Percentiles rank a stretch among this genome's conserved stretches.
Conservation (phyloP, 441 rosid species). For the Brassica hybrid region DNA sequence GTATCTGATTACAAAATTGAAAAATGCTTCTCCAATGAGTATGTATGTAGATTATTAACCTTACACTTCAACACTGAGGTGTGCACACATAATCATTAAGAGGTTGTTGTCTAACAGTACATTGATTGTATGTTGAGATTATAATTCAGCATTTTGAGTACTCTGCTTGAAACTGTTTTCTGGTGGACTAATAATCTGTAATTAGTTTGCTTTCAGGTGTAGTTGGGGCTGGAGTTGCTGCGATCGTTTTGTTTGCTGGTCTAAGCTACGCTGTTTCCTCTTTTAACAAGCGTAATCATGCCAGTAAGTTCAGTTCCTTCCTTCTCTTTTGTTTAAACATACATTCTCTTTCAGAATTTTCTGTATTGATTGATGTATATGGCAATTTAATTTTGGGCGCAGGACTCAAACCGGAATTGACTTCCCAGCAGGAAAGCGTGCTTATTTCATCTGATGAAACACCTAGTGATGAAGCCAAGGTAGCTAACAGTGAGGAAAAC, state of each 20-base stretch:
- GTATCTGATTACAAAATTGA: too few relatives aligned
- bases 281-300: conserved; percentile 51
- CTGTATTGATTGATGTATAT: conserved; percentile 4
- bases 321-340: not conserved
- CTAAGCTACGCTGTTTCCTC: conserved; percentile 71
- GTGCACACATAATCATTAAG: too few relatives aligned
- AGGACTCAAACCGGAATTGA: conserved; percentile 69
- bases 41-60: too few relatives aligned
- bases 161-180: conserved; percentile 1
- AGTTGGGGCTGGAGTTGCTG: conserved; percentile 79
- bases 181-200: conserved; percentile 60
- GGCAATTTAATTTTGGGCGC: conserved; percentile 28
- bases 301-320: conserved; percentile 53
- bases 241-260: conserved; percentile 60
- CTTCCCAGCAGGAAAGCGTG: conserved; percentile 60
- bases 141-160: conserved; percentile 6
- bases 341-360: not conserved
- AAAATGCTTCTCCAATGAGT: too few relatives aligned
- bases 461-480: conserved; percentile 41
- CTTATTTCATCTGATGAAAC: conserved; percentile 48
- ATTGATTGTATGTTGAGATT: conserved; percentile 1
- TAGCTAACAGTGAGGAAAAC: conserved; percentile 43
- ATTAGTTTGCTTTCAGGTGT: conserved; percentile 88
- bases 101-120: too few relatives aligned
- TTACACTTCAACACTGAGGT: too few relatives aligned